Conservation (phyloP, 2,329 filamentous ascomycete genomes). For the Pseudomassariella vexata region DNA sequence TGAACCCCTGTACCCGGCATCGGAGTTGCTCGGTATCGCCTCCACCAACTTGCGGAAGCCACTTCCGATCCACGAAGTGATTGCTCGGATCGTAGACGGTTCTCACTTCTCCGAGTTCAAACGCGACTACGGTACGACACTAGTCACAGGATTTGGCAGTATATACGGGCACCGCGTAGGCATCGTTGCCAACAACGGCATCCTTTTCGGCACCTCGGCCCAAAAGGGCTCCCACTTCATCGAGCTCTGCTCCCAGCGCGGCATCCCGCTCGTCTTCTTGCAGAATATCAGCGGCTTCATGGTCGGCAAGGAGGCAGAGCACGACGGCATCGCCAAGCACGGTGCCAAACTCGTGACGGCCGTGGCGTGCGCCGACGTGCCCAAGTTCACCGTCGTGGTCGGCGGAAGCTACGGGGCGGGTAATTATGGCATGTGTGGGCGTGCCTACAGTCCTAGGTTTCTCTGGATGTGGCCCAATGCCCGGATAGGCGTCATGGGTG, state of each 20-base stretch:
- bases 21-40: constrained; percentile 82
- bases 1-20: constrained; percentile 74
- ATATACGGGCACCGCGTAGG: constrained; percentile 90
- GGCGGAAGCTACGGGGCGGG: constrained; percentile 89
- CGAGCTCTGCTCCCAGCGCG: constrained; percentile 84
- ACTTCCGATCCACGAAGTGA: constrained; percentile 82
- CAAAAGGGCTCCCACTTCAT: constrained; percentile 97
- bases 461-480: constrained; percentile 98
- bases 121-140: constrained; percentile 77
- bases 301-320: constrained; percentile 89
- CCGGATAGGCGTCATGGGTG: constrained; percentile 93
- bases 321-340: constrained; percentile 94
- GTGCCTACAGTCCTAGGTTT: constrained; percentile 86
- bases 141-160: constrained; percentile 85
- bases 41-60: constrained; percentile 84
- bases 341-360: constrained; percentile 95
- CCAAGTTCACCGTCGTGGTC: constrained; percentile 96
- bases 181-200: constrained; percentile 93
- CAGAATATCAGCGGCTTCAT: constrained; percentile 99
- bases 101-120: constrained; percentile 94
- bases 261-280: constrained; percentile 85
- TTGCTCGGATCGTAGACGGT: constrained; percentile 87
- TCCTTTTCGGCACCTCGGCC: constrained; percentile 82
- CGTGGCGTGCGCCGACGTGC: constrained; percentile 87
- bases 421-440: constrained; percentile 97